These are phyloP conservation scores for Botrytis pseudocinerea DNA, from an alignment of 2,329 filamentous ascomycete genomes.

Conservation along the genomic window DNA sequence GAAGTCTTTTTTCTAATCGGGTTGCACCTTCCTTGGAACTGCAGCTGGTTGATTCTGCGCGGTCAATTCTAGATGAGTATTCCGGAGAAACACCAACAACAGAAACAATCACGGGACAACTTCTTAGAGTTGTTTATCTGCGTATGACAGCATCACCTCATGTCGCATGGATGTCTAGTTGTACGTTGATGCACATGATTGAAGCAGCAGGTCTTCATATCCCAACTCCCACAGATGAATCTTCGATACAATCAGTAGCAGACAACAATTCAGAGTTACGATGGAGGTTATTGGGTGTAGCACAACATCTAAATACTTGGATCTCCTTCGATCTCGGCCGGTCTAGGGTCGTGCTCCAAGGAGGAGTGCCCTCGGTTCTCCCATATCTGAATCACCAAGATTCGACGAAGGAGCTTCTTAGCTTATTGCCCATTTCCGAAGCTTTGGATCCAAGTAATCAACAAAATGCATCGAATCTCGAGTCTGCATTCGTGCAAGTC, in stretches of 20 bases:
- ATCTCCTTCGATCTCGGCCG: slow-evolving; percentile 20
- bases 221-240: slow-evolving; percentile 23
- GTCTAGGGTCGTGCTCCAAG: slow-evolving; percentile 15
- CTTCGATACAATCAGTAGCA: not conserved
- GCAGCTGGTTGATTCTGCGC: slow-evolving; percentile 31
- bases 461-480: not conserved
- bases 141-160: slow-evolving; percentile 33
- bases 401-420: slow-evolving; percentile 21
- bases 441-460: slow-evolving; percentile 15
- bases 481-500: slow-evolving; percentile 5
- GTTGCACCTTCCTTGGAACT: slow-evolving; percentile 35
- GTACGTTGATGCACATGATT: slow-evolving; percentile 33
- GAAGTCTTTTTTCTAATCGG: slow-evolving; percentile 39
- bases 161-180: slow-evolving; percentile 34
- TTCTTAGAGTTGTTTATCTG: slow-evolving; percentile 33
- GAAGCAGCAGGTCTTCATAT: slow-evolving; percentile 36
- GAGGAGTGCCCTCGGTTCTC: not conserved
- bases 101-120: slow-evolving; percentile 31
- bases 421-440: slow-evolving; percentile 18
- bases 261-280: slow-evolving; percentile 11
- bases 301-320: slow-evolving; percentile 21
- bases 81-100: slow-evolving; percentile 25
- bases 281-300: slow-evolving; percentile 16
- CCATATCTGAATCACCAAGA: slow-evolving; percentile 6
- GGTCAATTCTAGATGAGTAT: slow-evolving; percentile 26